Evolutionary conservation across 176 grass and related monocot species (phyloP).

Genomic region (Rhipidocladum racemiflorum): DNA sequence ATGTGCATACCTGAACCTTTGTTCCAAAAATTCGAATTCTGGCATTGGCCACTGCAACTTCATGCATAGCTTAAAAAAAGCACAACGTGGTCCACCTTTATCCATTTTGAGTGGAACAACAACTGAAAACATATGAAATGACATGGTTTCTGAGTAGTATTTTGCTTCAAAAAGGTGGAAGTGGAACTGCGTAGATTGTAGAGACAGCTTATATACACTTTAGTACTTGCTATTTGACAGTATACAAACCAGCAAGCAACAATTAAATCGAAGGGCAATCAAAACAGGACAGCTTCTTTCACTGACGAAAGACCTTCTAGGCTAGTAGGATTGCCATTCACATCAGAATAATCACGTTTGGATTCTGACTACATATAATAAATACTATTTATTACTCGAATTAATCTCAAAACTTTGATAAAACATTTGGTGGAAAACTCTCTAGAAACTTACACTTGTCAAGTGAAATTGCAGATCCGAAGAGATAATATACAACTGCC

Average conservation of each 20-base stretch:
- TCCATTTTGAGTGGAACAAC: constrained; percentile 51
- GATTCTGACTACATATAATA: constrained; percentile 41
- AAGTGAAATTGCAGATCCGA: constrained; percentile 23
- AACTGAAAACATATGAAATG: constrained; percentile 33
- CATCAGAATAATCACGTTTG: constrained; percentile 12
- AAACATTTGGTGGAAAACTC: constrained; percentile 22
- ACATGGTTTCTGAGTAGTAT: background rate
- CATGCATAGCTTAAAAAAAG: constrained; percentile 85
- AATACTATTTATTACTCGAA: constrained; percentile 17
- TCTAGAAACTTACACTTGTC: constrained; percentile 42
- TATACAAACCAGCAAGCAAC: background rate
- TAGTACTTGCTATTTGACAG: constrained; percentile 14
- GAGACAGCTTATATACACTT: constrained; percentile 3
- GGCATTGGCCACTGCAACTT: constrained; percentile 80
- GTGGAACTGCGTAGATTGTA: background rate
- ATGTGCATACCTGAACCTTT: constrained; percentile 57
- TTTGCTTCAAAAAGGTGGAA: background rate
- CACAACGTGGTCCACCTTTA: constrained; percentile 64
- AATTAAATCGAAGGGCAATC: constrained; percentile 13
- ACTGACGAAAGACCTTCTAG: constrained; percentile 21
- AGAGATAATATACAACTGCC: constrained; percentile 22
- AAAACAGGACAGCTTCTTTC: constrained; percentile 24
- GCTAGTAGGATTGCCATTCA: constrained; percentile 22
- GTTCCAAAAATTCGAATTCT: constrained; percentile 60
- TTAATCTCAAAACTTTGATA: background rate